A percentile compares a stretch with the other conserved stretches of the same genome.
Evolutionary conservation across 2,329 filamentous ascomycete species (phyloP).

Genomic region (Colletotrichum salicis): DNA sequence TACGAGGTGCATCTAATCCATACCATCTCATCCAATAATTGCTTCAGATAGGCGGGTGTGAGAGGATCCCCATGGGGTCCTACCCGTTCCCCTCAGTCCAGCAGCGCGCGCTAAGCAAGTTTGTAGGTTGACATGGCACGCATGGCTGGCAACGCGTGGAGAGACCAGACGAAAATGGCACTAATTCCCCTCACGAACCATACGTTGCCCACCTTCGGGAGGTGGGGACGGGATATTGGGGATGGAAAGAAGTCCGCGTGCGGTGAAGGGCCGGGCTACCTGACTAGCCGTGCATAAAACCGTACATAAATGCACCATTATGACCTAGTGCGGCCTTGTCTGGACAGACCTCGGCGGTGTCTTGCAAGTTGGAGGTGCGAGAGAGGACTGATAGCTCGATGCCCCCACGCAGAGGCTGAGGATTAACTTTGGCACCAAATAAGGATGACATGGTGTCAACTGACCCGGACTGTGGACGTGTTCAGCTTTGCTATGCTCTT

Average conservation of each 20-base stretch:
- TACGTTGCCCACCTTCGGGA: neutral
- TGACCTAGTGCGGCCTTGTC: neutral
- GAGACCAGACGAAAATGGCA: neutral
- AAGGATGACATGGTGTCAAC: neutral
- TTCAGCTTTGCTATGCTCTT: neutral
- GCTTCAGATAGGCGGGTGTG: neutral
- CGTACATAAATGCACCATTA: neutral
- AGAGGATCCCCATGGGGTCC: constrained; percentile 3
- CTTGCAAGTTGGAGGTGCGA: neutral
- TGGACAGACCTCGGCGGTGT: neutral
- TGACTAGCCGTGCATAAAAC: constrained; percentile 3
- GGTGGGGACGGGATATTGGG: constrained; percentile 1
- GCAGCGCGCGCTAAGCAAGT: neutral
- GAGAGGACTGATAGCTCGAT: neutral
- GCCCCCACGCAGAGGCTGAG: constrained; percentile 24
- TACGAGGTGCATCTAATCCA: neutral
- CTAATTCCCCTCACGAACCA: neutral
- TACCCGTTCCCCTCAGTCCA: neutral
- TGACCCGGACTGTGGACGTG: neutral
- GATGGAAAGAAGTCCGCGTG: constrained; percentile 10
- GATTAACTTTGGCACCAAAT: neutral
- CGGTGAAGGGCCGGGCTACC: neutral
- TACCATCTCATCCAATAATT: constrained; percentile 9
- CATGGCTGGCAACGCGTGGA: neutral
- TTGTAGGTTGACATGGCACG: neutral